Percentiles rank a stretch among this genome's conserved stretches.
Conservation (phyloP, 805 yeast species). For the Ogataea saltuana region DNA sequence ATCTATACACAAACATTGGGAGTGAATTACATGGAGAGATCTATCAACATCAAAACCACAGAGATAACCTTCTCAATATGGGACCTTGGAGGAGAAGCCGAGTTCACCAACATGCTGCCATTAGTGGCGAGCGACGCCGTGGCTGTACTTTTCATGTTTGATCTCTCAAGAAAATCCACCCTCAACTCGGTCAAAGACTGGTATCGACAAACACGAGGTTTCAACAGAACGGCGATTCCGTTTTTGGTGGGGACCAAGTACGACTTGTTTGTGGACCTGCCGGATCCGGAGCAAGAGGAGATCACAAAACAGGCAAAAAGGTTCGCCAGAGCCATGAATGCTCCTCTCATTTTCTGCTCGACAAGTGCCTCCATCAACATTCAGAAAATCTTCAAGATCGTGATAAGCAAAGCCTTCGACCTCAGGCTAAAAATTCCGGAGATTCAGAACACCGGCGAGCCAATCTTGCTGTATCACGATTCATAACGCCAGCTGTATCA, state of each 20-base stretch:
- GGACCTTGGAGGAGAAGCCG: conserved; percentile 96
- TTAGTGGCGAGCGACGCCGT: conserved; percentile 90
- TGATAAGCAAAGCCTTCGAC: conserved; percentile 88
- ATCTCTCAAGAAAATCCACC: conserved; percentile 82
- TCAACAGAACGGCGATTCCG: conserved; percentile 88
- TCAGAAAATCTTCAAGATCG: conserved; percentile 89
- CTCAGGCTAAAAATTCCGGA: conserved; percentile 81
- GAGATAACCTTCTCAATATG: conserved; percentile 89
- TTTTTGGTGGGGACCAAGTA: conserved; percentile 91
- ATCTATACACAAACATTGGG: conserved; percentile 93
- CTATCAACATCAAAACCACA: conserved; percentile 79
- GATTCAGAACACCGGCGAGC: conserved; percentile 85
- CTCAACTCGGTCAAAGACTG: conserved; percentile 89
- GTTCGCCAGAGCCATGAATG: conserved; percentile 87
- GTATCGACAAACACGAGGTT: conserved; percentile 90
- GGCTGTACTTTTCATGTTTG: conserved; percentile 87
- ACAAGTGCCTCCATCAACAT: conserved; percentile 90
- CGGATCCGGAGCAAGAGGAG: conserved; percentile 79
- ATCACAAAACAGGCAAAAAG: conserved; percentile 79
- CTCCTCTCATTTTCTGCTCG: conserved; percentile 82
- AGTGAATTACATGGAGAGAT: conserved; percentile 91
- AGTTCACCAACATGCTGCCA: conserved; percentile 93
- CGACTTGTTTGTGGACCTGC: conserved; percentile 78
- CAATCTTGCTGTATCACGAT: conserved; percentile 66
- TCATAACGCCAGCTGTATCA: conserved; percentile 12